These are phyloP conservation scores for Russula foetens DNA, from an alignment of 768 basidiomycete genomes.

Conservation along the genomic window DNA sequence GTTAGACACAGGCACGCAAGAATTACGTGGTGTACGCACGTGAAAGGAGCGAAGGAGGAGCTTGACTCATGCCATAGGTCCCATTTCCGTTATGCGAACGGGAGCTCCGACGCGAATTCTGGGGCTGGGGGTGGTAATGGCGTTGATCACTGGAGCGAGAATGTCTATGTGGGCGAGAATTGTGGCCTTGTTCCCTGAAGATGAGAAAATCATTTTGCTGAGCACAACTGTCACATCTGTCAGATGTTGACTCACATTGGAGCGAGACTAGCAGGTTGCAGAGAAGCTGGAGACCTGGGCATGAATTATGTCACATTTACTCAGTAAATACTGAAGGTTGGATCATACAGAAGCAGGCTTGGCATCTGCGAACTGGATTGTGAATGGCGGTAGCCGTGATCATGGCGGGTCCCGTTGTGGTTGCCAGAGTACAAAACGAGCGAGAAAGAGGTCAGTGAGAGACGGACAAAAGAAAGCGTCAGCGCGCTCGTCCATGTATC, in stretches of 20 bases:
- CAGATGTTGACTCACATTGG: background rate
- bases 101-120: slow-evolving; percentile 4
- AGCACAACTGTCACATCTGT: background rate
- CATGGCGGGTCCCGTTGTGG: background rate
- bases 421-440: background rate
- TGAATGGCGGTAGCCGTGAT: background rate
- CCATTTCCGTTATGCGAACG: slow-evolving; percentile 6
- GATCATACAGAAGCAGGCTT: slow-evolving; percentile 6
- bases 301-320: background rate
- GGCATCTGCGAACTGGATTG: background rate
- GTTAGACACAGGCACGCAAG: background rate
- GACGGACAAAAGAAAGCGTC: background rate
- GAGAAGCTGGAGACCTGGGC: background rate
- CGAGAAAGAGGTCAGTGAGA: background rate
- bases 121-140: background rate
- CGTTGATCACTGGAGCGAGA: slow-evolving; percentile 12
- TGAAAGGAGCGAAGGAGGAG: background rate
- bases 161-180: slow-evolving; percentile 22
- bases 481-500: background rate
- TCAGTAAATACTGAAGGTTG: background rate
- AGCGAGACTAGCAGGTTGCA: background rate
- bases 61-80: background rate
- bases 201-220: background rate
- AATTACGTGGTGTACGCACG: background rate
- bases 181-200: slow-evolving; percentile 8